phyloP scores from a whole-genome alignment of 2,329 filamentous ascomycete species.

The Trichophyton verrucosum region DNA sequence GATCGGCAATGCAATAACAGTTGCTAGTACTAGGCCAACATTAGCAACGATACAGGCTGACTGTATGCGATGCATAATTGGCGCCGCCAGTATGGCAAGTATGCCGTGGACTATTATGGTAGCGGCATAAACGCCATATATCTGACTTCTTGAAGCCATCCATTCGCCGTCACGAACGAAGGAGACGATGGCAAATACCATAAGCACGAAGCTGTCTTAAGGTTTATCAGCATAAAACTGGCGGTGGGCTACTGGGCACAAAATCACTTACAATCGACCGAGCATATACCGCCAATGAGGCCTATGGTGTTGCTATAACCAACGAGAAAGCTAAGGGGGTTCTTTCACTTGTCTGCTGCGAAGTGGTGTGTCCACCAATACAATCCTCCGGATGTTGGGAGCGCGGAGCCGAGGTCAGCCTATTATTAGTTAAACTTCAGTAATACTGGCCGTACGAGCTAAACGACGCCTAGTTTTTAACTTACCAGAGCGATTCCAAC shows the following conservation, averaged over 20 bases:
- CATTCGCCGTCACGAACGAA: slow-evolving; percentile 46
- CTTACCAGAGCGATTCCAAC: slow-evolving; percentile 47
- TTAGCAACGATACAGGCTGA: slow-evolving; percentile 45
- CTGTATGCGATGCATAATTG: slow-evolving; percentile 48
- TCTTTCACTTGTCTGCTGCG: slow-evolving; percentile 41
- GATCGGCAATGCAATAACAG: slow-evolving; percentile 46
- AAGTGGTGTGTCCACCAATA: slow-evolving; percentile 52
- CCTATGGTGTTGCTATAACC: slow-evolving; percentile 51
- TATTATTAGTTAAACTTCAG: slow-evolving; percentile 8
- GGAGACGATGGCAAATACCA: slow-evolving; percentile 48
- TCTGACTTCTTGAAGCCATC: slow-evolving; percentile 42
- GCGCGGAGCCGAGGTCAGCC: slow-evolving; percentile 42
- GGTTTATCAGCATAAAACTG: background rate
- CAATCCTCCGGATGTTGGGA: slow-evolving; percentile 48
- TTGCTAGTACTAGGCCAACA: slow-evolving; percentile 43
- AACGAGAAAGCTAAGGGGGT: slow-evolving; percentile 48
- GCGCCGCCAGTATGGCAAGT: slow-evolving; percentile 41
- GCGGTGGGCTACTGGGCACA: background rate
- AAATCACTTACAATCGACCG: slow-evolving; percentile 40
- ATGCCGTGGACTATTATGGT: slow-evolving; percentile 44
- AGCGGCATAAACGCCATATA: slow-evolving; percentile 47
- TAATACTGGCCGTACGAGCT: background rate
- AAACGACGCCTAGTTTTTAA: slow-evolving; percentile 8
- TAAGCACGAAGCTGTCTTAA: slow-evolving; percentile 39
- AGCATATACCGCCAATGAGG: slow-evolving; percentile 49